Evolutionary conservation across 2,329 filamentous ascomycete genomes (phyloP).

Genomic region (Eurotiales sp.): DNA sequence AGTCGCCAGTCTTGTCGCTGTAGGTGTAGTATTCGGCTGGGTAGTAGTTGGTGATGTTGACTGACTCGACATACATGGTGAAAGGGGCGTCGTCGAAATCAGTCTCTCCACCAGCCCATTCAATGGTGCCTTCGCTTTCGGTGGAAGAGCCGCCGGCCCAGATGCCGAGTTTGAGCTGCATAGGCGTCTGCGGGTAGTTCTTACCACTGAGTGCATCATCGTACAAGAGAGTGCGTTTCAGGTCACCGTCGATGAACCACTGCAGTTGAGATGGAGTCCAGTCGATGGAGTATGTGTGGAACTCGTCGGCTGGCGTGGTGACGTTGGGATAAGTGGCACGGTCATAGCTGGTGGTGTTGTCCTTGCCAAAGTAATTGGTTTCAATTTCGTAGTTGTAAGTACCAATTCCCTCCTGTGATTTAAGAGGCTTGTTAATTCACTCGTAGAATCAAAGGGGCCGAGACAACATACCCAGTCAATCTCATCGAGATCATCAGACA

Average conservation of each 20-base stretch:
- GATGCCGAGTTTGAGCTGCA: conserved; percentile 66
- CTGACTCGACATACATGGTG: conserved; percentile 68
- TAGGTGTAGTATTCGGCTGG: conserved; percentile 64
- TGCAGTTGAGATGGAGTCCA: conserved; percentile 62
- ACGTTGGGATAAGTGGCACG: conserved; percentile 74
- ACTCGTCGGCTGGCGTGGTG: conserved; percentile 50
- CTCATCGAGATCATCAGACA: conserved; percentile 90
- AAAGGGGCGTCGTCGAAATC: conserved; percentile 65
- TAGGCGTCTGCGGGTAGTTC: conserved; percentile 69
- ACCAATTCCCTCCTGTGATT: conserved; percentile 34
- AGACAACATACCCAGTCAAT: conserved; percentile 80
- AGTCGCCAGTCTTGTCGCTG: conserved; percentile 58
- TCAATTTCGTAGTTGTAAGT: conserved; percentile 49
- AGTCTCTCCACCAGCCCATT: conserved; percentile 68
- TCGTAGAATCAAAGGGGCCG: background rate
- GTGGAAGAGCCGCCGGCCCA: conserved; percentile 61
- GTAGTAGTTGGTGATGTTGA: conserved; percentile 54
- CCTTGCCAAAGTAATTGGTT: conserved; percentile 96
- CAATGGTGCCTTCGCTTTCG: conserved; percentile 49
- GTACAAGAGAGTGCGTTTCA: conserved; percentile 60
- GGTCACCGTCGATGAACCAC: conserved; percentile 62
- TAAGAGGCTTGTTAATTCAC: too few species aligned
- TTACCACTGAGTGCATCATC: conserved; percentile 55
- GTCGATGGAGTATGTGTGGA: conserved; percentile 53
- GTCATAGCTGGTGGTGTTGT: conserved; percentile 72